Evolutionary conservation across 75 land plant species (phyloP), one percentile per base, ranked within the genome.

Genomic region (Cryptomeria japonica): DNA sequence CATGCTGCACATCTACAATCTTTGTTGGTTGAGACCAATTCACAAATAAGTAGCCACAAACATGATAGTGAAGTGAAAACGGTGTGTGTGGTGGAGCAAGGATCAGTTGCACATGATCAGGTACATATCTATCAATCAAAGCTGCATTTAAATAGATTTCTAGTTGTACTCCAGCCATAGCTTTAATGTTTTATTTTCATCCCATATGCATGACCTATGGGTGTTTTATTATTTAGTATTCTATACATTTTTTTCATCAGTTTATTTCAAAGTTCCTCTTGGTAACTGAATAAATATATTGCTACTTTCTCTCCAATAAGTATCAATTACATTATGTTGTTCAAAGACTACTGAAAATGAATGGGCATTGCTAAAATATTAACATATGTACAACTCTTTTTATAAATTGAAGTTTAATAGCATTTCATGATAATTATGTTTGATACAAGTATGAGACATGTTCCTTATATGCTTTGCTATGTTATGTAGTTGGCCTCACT

Each of bases 51-150:
- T 39, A 41, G 49, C n/a, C 91, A 84, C 84, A 86, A 88, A 78
- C 94, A 95, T 90, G 93, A 95, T 49, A 87, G 77, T 87, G 53
- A 86, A 84, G 90, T 95, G 37, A 86, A 92, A 78, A 97, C 97
- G 13, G 87, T 96, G 58, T 94, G 94, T 94, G 89, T 97, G 87
- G 75, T 49, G 86, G 93, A 93, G 42, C 58, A 84, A 39, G 70
- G 87, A 49, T 79, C 89, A 46, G 90, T 96, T 87, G 90, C 92
- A 87, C 91, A 93, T 85, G 89, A 89, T 42, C 93, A 94, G 96
- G 99, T 97, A 93, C 46, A 85, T 84, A 3, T n/a, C 6, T 73
- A 73, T 73, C 37, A 31, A 73, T 12, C 32, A 12, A 11, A 31
- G 70, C 37, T 9, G 77, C 32, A 73, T 73, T 73, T 11, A 10